Base-by-base conservation (phyloP, 2,329 filamentous ascomycete genomes). In the Chalaropsis thielavioides region DNA sequence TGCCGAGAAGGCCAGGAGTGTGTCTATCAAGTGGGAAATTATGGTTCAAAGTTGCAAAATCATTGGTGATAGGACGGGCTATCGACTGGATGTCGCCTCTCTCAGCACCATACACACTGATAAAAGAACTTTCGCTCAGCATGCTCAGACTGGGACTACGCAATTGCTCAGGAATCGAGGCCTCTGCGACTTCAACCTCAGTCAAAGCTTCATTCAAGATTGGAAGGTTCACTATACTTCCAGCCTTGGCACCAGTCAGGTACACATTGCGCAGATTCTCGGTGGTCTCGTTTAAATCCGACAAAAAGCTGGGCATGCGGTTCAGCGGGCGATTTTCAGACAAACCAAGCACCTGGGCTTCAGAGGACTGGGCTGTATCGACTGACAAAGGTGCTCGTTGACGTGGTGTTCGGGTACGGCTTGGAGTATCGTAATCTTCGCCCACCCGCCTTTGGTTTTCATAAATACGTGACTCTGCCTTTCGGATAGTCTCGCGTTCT, bases 121-220 rank as follows among this genome's bases (percentile, higher is more conserved):
- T 69, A 69, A 88, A 87, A 0, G 84, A 87, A 71, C 84, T 87
- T 72, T 87, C 84, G 68, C 84, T 87, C 68, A 88, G 73, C 13
- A 87, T 76, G 68, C 85, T 87, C 61, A 87, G 73, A 41, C 79
- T 81, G 2, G 85, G 84, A 68, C 84, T 88, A 35, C 76, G 76
- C 66, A 82, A 70, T 54, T 75, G 76, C 24, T 60, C 60, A 5
- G 63, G 60, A 35, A 51, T 38, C 63, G 51, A 54, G 46, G 51
- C 35, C 22, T 68, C 64, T 13, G 66, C n/a, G 8, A 35, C 64
- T 19, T 66, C 66, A 27, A 66, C 61, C n/a, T 65, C 63, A 13
- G 41, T 35, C 8, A 65, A 24, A 24, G 66, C 66, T 44, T 68
- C 64, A 43, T 64, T 68, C n/a, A 63, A 65, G 35, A 71, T 75